Conservation (phyloP, 441 rosid genomes). For the Arabidopsis hybrid region DNA sequence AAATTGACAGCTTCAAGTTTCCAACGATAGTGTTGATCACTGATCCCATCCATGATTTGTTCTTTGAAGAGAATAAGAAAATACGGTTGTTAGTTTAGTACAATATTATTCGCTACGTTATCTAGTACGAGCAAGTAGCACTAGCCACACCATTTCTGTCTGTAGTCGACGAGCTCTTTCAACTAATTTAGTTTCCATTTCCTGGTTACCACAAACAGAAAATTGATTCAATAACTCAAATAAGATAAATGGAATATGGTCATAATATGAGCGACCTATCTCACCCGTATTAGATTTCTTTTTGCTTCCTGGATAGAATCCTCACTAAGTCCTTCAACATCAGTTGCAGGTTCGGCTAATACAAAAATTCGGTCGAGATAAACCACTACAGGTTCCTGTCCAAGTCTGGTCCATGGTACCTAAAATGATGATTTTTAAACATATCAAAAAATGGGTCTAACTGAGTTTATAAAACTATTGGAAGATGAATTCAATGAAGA, state of each 20-base stretch:
- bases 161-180: constrained; percentile 74
- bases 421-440: constrained; percentile 46
- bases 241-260: constrained; percentile 37
- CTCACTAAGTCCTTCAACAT: constrained; percentile 81
- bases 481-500: constrained; percentile 11
- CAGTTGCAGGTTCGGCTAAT: constrained; percentile 91
- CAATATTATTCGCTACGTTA: constrained; percentile 23
- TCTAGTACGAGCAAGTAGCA: constrained; percentile 38
- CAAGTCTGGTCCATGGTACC: constrained; percentile 99
- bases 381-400: constrained; percentile 97
- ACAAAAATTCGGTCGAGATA: constrained; percentile 88
- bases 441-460: constrained; percentile 28
- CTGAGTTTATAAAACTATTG: constrained; percentile 17
- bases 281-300: constrained; percentile 84
- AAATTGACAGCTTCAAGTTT: constrained; percentile 96
- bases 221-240: constrained; percentile 33
- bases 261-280: constrained; percentile 46
- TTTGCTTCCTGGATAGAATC: constrained; percentile 96
- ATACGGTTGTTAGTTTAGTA: constrained; percentile 38
- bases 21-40: constrained; percentile 93
- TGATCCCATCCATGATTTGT: constrained; percentile 97
- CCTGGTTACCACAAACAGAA: constrained; percentile 58
- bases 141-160: constrained; percentile 85
- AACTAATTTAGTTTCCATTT: constrained; percentile 88
- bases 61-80: constrained; percentile 61